Evolutionary conservation across 2,329 filamentous ascomycete species (phyloP), one percentile per base, ranked within the genome.

Genomic region (Coniochaeta sp.): DNA sequence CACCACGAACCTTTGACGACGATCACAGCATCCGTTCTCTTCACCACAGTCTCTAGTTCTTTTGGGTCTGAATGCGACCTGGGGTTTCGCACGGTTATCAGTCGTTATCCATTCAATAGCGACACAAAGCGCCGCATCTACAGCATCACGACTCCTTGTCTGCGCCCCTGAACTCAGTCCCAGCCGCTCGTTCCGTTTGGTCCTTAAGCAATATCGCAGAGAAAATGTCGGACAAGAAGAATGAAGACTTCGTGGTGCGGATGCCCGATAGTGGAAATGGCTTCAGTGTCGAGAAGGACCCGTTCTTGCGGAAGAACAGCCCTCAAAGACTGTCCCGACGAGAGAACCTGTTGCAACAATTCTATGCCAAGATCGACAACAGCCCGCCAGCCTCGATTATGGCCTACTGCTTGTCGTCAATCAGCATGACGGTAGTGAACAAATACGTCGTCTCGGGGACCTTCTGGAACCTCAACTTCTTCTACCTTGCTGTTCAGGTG

Each of bases 341-440:
- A 10, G 64, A 62, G 63, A 63, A 70, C 65, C 61, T 70, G 74
- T 69, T 76, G 63, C 63, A 59, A 64, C 59, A 76, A 50, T 74
- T 73, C 61, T 63, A 80, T 50, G 73, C 79, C 63, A 77, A 79
- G 67, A 73, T 91, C 63, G 83, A 88, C 69, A 91, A 92, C 76
- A 95, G 86, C 74, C 90, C 92, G 17, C 79, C 85, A 54, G 73
- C 95, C 55, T 92, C 93, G 24, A 90, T 99, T 68, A 72, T 96
- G 65, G 86, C 90, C 56, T 99, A 99, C 81, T 99, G 95, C 76
- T 81, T 89, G 69, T 91, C 93, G 58, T 97, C 93, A n/a, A 99
- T 99, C 72, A 85, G 93, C 74, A 99, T 99, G 95, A 99, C 95
- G 8, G 90, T 97, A n/a, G 95, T 96, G 74, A 99, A 99, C 80